phyloP scores from a whole-genome alignment of 2,329 filamentous ascomycete species.

The Beauveria sp. region DNA sequence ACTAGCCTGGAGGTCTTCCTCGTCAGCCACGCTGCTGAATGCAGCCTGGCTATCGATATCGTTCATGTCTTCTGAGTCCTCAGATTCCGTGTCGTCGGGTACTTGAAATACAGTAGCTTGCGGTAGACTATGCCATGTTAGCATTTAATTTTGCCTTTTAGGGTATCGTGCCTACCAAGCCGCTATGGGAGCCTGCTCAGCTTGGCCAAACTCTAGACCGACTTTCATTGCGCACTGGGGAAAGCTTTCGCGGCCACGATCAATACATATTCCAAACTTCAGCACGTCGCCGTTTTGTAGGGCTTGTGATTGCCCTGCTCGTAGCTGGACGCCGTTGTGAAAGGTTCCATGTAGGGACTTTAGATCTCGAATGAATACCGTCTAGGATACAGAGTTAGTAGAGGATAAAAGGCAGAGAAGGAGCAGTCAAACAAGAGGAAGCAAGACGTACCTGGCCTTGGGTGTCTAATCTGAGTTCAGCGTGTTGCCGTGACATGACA shows the following conservation, averaged over 20 bases:
- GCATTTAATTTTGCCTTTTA: neutral
- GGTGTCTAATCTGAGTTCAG: slow-evolving; percentile 40
- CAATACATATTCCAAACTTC: slow-evolving; percentile 29
- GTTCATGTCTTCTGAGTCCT: neutral
- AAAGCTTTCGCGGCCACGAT: slow-evolving; percentile 26
- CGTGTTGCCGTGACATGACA: slow-evolving; percentile 65
- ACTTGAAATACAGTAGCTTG: slow-evolving; percentile 30
- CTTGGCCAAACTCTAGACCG: slow-evolving; percentile 22
- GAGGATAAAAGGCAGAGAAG: neutral
- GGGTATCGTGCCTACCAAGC: neutral
- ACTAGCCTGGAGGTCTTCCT: neutral
- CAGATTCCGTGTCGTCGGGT: slow-evolving; percentile 32
- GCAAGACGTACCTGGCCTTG: slow-evolving; percentile 33
- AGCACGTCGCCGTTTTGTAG: slow-evolving; percentile 24
- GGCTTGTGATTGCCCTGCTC: slow-evolving; percentile 11
- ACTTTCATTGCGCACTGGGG: slow-evolving; percentile 31
- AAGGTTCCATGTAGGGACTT: slow-evolving; percentile 48
- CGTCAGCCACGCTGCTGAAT: slow-evolving; percentile 20
- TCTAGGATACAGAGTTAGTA: slow-evolving; percentile 27
- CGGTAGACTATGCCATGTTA: slow-evolving; percentile 18
- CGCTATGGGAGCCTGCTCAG: slow-evolving; percentile 10
- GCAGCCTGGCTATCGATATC: neutral
- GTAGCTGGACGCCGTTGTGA: slow-evolving; percentile 27
- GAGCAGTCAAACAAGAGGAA: neutral
- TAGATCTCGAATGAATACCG: slow-evolving; percentile 36